Base-by-base conservation (phyloP, 805 yeast species). In the Scheffersomyces lignosus region DNA sequence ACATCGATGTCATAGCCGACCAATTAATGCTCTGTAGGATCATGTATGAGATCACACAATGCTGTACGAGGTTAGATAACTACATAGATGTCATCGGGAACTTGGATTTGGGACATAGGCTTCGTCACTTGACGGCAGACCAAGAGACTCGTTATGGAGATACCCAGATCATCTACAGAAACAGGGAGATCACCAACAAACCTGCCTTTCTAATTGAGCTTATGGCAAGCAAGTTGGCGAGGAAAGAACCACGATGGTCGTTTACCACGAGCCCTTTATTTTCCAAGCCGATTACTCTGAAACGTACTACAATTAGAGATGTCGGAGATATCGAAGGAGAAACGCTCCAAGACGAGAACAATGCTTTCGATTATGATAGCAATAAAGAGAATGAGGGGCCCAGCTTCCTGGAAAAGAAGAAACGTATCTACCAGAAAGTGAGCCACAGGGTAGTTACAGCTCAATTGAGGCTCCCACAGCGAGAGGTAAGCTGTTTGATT, bases 401-500 rank as follows among this genome's bases (percentile, higher is more conserved):
- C 24, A n/a, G n/a, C n/a, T n/a, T n/a, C n/a, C n/a, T n/a, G n/a
- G 24, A 20, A 20, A 20, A 7, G 9, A 20, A 20, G 24, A 10
- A 20, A 20, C 7, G 10, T 10, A 7, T 7, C 24, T 7, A 20
- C 9, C 7, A 20, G 7, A 20, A 20, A 20, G 24, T 20, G 10
- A 26, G 28, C 23, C 17, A 8, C 27, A n/a, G 7, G 15, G 18
- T 13, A 15, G 16, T 34, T 22, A 22, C 16, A 9, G 26, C 13
- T 13, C 10, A 13, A 25, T 17, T 34, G 10, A 16, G 25, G 12
- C 29, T 38, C 17, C 14, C 15, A 10, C 37, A 24, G 22, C 36
- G 27, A 18, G 34, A 31, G 16, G 60, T 60, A 1, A 48, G 54
- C 15, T 45, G 42, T 15, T 34, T 61, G 2, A 49, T 61, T 18